Base-by-base conservation (phyloP, 1,284 basidiomycete species). In the Leccinum insolens region DNA sequence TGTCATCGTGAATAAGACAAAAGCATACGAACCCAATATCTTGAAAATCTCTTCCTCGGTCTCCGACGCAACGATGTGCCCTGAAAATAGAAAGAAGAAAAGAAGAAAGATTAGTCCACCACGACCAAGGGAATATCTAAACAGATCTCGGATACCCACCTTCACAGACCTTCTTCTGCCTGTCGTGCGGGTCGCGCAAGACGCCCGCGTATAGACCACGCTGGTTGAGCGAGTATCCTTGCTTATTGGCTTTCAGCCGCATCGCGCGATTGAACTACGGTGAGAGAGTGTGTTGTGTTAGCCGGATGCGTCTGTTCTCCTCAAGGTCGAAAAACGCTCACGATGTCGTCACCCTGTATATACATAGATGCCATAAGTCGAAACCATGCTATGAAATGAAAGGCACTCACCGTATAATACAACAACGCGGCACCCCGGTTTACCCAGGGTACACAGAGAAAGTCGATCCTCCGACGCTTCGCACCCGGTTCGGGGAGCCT, bases 181-280 rank as follows among this genome's bases (percentile, higher is more conserved):
- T 81, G 70, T 92, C 83, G 41, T 81, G 82, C 12, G 88, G 85
- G 76, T 93, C 89, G 7, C 94, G 87, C n/a, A 93, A 79, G 41
- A 95, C 90, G 1, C 87, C 88, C 4, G 81, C 81, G 73, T 85
- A 95, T 8, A 97, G 78, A 0, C 95, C 95, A 62, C 88, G 85
- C 79, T 97, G 95, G 74, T 96, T 97, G 57, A 98, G 84, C 15
- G 90, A 92, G 79, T 90, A 95, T 0, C 95, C 95, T 77, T 91
- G 86, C 68, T 86, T 88, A 70, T 88, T 87, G 3, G 95, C 95
- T 78, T 95, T 95, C 71, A 92, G 79, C 17, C 95, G 88, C 77
- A 97, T 89, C 4, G 91, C 91, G 11, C 95, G 89, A 78, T 97
- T 98, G 80, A 97, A 97, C 93, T 95, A 39, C 49, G 65, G 52